phyloP scores from a whole-genome alignment of 1,284 basidiomycete species.

The Irpex sp. region DNA sequence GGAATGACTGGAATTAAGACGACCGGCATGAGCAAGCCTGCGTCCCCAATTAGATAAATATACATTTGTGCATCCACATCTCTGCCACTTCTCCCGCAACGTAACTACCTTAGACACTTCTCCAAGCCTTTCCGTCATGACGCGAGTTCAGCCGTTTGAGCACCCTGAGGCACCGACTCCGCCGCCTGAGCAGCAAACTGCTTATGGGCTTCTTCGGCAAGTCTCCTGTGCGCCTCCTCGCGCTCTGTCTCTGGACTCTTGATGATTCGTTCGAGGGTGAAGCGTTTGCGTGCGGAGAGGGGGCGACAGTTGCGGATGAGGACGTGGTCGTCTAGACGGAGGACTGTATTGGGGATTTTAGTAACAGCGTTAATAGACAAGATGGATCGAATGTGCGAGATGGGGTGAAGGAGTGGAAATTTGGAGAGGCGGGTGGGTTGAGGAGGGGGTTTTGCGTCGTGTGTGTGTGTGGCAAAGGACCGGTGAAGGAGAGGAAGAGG shows the following conservation, averaged over 20 bases:
- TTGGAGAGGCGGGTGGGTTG: no score
- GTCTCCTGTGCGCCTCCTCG: constrained; percentile 29
- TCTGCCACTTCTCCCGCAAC: no score
- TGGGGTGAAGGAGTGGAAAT: not conserved
- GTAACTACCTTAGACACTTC: no score
- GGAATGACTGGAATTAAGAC: no score
- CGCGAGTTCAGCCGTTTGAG: not conserved
- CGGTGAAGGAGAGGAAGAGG: not conserved
- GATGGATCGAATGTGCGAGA: no score
- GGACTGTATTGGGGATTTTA: constrained; percentile 34
- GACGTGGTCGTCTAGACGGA: constrained; percentile 66
- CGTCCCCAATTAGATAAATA: no score
- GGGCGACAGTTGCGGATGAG: constrained; percentile 77
- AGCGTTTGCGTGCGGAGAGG: constrained; percentile 72
- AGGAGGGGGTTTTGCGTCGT: no score
- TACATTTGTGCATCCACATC: no score
- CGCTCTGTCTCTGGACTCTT: constrained; percentile 64
- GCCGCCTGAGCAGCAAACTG: not conserved
- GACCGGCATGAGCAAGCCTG: no score
- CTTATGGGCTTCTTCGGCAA: not conserved
- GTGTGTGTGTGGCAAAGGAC: no score
- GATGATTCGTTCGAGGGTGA: constrained; percentile 62
- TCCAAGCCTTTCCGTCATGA: no score
- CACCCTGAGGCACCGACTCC: not conserved
- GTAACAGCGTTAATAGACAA: no score